These are phyloP conservation scores for Bipolaris cookei DNA, from an alignment of 2,329 filamentous ascomycete species.

Conservation along the genomic window DNA sequence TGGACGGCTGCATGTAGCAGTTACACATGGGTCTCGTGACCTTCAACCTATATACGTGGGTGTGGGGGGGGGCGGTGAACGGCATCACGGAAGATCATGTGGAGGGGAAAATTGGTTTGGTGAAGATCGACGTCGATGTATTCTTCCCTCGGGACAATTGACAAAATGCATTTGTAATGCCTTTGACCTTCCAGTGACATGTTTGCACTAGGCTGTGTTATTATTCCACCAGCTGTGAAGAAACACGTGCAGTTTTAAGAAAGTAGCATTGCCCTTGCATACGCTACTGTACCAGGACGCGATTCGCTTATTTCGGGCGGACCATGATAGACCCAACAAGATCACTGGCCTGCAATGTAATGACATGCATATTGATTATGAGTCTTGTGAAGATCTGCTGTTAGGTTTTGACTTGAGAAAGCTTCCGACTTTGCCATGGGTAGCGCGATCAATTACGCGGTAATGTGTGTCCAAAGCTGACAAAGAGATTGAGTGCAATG, in stretches of 20 bases:
- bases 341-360: neutral
- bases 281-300: neutral
- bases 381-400: neutral
- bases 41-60: neutral
- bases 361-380: neutral
- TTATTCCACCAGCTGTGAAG: too few species aligned
- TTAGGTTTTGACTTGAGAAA: neutral
- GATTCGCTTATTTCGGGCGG: too few species aligned
- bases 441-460: neutral
- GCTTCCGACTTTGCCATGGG: neutral
- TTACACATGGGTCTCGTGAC: neutral
- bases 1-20: neutral
- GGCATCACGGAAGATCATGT: neutral
- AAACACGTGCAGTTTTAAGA: neutral
- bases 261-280: neutral
- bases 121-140: conserved; percentile 5
- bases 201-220: too few species aligned
- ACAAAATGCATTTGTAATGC: conserved; percentile 1
- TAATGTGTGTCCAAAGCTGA: neutral
- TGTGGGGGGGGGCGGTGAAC: neutral
- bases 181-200: neutral
- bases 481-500: neutral
- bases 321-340: neutral
- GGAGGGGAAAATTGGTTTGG: neutral
- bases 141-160: neutral